Conservation (phyloP, 805 yeast genomes). For the Wickerhamomyces rabaulensis region DNA sequence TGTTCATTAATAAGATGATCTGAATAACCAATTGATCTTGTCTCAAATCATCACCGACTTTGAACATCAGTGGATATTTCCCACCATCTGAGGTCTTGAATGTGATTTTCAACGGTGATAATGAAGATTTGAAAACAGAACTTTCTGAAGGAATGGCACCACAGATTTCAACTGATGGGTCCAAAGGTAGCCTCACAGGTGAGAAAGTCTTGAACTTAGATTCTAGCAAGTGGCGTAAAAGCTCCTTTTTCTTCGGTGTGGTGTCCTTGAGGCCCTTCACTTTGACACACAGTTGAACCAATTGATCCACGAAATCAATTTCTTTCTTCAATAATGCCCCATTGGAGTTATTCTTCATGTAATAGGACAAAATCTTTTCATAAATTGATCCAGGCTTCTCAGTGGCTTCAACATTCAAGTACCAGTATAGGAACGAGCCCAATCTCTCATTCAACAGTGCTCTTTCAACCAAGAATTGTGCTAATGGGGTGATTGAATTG, state of each 20-base stretch:
- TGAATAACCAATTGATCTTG: constrained; percentile 98
- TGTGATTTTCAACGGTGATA: constrained; percentile 82
- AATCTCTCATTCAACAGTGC: constrained; percentile 60
- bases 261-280: constrained; percentile 69
- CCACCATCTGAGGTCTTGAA: constrained; percentile 53
- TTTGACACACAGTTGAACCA: constrained; percentile 60
- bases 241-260: constrained; percentile 69
- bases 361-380: constrained; percentile 42
- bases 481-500: constrained; percentile 50
- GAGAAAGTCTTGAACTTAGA: constrained; percentile 38
- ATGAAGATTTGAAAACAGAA: constrained; percentile 83
- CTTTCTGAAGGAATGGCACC: constrained; percentile 79
- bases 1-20: constrained; percentile 87
- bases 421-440: constrained; percentile 89
- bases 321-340: constrained; percentile 43
- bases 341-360: constrained; percentile 29
- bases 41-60: constrained; percentile 89
- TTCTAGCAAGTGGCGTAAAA: constrained; percentile 43
- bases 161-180: constrained; percentile 67
- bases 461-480: constrained; percentile 69
- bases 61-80: constrained; percentile 80
- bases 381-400: constrained; percentile 48
- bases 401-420: constrained; percentile 79
- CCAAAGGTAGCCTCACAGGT: constrained; percentile 72
- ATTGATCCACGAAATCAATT: constrained; percentile 58